Percentiles rank a stretch among this genome's conserved stretches.
phyloP scores from a whole-genome alignment of 1,284 basidiomycete species.

The Fomitopsis betulina region DNA sequence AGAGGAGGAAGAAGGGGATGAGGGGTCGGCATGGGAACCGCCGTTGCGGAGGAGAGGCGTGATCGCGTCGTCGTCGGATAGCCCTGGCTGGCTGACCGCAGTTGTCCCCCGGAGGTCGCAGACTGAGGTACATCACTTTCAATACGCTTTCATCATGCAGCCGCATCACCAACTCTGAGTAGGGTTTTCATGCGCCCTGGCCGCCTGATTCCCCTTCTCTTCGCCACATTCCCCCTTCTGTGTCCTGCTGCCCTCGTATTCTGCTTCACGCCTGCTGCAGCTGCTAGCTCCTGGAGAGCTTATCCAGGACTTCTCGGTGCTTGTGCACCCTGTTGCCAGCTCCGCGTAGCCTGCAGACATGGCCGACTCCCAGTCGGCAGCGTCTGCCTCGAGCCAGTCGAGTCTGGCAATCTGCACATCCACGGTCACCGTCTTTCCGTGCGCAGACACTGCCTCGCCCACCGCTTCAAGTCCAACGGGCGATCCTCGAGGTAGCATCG shows the following conservation, averaged over 20 bases:
- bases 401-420: not conserved
- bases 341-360: not conserved
- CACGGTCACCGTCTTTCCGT: not conserved
- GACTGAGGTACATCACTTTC: too few relatives aligned
- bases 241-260: not conserved
- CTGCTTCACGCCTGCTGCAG: not conserved
- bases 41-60: not conserved
- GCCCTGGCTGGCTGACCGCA: not conserved
- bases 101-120: not conserved
- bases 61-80: not conserved
- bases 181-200: not conserved
- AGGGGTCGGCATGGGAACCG: not conserved
- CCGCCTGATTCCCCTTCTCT: not conserved
- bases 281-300: slow-evolving; percentile 8
- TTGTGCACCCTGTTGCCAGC: not conserved
- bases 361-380: slow-evolving; percentile 2
- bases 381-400: not conserved
- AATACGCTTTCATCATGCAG: not conserved
- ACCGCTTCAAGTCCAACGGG: not conserved
- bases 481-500: not conserved
- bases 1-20: not conserved
- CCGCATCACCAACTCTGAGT: not conserved
- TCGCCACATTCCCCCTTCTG: not conserved
- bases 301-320: slow-evolving; percentile 2
- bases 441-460: not conserved